Evolutionary conservation across 495 filamentous ascomycete genomes (phyloP), one percentile per base, ranked within the genome.

Genomic region (Astrothelium subdiscretum): DNA sequence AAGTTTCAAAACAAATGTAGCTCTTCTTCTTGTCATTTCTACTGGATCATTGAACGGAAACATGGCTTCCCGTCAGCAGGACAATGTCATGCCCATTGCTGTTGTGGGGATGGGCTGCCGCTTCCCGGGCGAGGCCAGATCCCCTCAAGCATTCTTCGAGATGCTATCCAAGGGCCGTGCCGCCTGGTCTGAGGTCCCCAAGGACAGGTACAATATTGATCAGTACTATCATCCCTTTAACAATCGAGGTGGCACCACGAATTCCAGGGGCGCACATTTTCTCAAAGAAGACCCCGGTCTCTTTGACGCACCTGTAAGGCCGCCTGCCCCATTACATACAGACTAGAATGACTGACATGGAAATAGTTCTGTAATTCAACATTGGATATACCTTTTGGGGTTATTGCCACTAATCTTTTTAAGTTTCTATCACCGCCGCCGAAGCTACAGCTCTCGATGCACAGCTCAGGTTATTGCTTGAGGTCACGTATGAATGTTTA

Each of bases 111-210:
- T 83, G 71, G 76, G 81, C 13, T 81, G 76, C 61, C 75, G 76
- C 27, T 76, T 83, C 58, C 78, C 82, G 0, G 77, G 78, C 13
- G 77, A 79, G 59, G 81, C 81, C 22, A 71, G 76, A n/a, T 82
- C 72, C 18, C 75, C 80, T 12, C 79, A 79, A 24, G 75, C 80
- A 52, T 81, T 86, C 59, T 85, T 82, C 81, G 75, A 83, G 40
- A 67, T 83, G 18, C 72, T 81, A 31, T 66, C 74, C 26, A 63
- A 72, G 32, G 72, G 73, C 15, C 64, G 73, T 2, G 77, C 77
- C 32, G 79, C 72, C 51, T 77, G 75, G 62, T 77, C 77, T 51
- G 71, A 75, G 1, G 79, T 86, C 61, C 77, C 84, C 40, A 81
- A 82, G 26, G 85, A 85, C 59, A 66, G 79, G 26, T 75, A 77